These are phyloP conservation scores for Polyporus arcularius DNA, from an alignment of 768 basidiomycete genomes.

Conservation along the genomic window DNA sequence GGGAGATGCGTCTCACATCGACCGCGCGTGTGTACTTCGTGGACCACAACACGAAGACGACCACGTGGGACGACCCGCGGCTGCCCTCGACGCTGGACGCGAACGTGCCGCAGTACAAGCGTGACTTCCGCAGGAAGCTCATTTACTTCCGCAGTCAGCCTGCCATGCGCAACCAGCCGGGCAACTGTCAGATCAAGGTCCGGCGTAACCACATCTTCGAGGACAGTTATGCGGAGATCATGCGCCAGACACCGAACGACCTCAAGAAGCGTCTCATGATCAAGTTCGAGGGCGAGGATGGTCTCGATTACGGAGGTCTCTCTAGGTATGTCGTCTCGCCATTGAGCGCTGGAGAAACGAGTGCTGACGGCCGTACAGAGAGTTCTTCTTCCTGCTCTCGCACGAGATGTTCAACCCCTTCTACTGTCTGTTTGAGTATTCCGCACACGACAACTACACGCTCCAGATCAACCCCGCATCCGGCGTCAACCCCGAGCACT, in stretches of 20 bases:
- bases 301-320: constrained; percentile 96
- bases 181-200: constrained; percentile 99
- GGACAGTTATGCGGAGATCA: constrained; percentile 99
- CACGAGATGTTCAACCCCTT: constrained; percentile 99
- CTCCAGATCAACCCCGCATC: constrained; percentile 99
- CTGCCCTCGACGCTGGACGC: constrained; percentile 92
- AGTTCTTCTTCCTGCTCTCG: constrained; percentile 99
- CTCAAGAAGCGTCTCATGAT: constrained; percentile 99
- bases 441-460: constrained; percentile 99
- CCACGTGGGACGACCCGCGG: constrained; percentile 99
- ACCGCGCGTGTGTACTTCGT: constrained; percentile 99
- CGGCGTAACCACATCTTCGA: constrained; percentile 98
- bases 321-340: constrained; percentile 61
- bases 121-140: constrained; percentile 97
- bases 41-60: constrained; percentile 99
- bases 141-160: constrained; percentile 99
- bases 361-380: constrained; percentile 51
- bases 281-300: constrained; percentile 99
- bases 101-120: constrained; percentile 99
- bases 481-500: constrained; percentile 96
- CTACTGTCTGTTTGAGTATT: constrained; percentile 99
- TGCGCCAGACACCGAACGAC: constrained; percentile 98
- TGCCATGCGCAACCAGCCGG: constrained; percentile 96
- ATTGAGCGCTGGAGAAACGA: background rate
- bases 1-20: constrained; percentile 99